Conservation (phyloP, 2,329 filamentous ascomycete species). For the Paecilomyces variotii region DNA sequence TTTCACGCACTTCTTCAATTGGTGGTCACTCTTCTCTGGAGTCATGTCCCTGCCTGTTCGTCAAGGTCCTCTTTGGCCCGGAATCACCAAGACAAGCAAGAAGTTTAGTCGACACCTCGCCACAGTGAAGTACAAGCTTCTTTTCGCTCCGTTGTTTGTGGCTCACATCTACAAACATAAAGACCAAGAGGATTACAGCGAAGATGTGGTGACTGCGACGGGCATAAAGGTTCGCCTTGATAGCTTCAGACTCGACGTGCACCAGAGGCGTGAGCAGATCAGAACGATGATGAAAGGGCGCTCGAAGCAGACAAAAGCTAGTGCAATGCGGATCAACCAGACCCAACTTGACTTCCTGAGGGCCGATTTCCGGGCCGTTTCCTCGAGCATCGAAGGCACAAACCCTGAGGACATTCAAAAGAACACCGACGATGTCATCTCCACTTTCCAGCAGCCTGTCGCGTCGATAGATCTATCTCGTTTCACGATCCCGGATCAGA, state of each 20-base stretch:
- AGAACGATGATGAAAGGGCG: slow-evolving; percentile 69
- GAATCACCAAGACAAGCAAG: slow-evolving; percentile 91
- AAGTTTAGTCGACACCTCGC: slow-evolving; percentile 95
- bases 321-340: slow-evolving; percentile 90
- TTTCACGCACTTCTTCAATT: slow-evolving; percentile 96
- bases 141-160: slow-evolving; percentile 86
- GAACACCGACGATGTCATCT: slow-evolving; percentile 49
- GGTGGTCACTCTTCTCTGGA: slow-evolving; percentile 95
- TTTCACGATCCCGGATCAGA: slow-evolving; percentile 92
- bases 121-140: slow-evolving; percentile 96
- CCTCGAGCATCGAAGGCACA: slow-evolving; percentile 77
- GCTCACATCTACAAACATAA: slow-evolving; percentile 99
- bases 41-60: slow-evolving; percentile 91
- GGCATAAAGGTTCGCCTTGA: slow-evolving; percentile 94
- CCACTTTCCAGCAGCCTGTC: slow-evolving; percentile 46
- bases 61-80: slow-evolving; percentile 85
- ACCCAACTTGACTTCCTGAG: slow-evolving; percentile 87
- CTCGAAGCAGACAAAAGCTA: slow-evolving; percentile 72
- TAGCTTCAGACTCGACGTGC: slow-evolving; percentile 94
- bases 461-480: slow-evolving; percentile 61
- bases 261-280: slow-evolving; percentile 89
- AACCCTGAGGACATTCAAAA: slow-evolving; percentile 65
- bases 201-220: slow-evolving; percentile 76
- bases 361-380: slow-evolving; percentile 87
- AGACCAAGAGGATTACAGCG: slow-evolving; percentile 76